Evolutionary conservation across 2,329 filamentous ascomycete genomes (phyloP).

Genomic region (Sclerotinia sclerotiorum): DNA sequence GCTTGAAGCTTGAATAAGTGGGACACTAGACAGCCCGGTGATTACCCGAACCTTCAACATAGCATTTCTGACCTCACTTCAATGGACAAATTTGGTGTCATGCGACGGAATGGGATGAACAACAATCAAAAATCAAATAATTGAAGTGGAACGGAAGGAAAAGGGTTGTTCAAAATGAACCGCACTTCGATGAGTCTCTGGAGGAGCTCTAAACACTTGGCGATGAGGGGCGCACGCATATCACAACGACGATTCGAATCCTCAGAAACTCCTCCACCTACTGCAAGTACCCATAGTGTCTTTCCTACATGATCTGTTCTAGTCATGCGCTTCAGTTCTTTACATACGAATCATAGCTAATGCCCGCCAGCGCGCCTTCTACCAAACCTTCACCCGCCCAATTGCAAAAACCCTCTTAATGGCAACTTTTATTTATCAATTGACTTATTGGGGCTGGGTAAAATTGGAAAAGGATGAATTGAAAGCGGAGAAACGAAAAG

Average conservation of each 20-base stretch:
- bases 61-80: constrained; percentile 14
- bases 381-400: constrained; percentile 71
- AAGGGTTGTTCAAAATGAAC: constrained; percentile 8
- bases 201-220: constrained; percentile 6
- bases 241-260: constrained; percentile 15
- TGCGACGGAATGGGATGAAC: constrained; percentile 18
- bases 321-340: neutral
- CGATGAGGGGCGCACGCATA: neutral
- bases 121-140: neutral
- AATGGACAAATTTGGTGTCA: neutral
- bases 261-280: constrained; percentile 20
- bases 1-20: constrained; percentile 12
- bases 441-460: constrained; percentile 72
- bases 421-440: constrained; percentile 75
- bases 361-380: constrained; percentile 60
- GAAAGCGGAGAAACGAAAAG: constrained; percentile 50
- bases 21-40: neutral
- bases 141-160: constrained; percentile 7
- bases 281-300: neutral
- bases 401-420: constrained; percentile 72
- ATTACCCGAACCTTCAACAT: neutral
- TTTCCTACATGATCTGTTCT: neutral
- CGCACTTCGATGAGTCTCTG: constrained; percentile 7
- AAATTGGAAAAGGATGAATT: constrained; percentile 73
- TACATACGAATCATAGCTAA: neutral